Conservation (phyloP, 2,329 filamentous ascomycete species). For the Arthrobotrys iridis region DNA sequence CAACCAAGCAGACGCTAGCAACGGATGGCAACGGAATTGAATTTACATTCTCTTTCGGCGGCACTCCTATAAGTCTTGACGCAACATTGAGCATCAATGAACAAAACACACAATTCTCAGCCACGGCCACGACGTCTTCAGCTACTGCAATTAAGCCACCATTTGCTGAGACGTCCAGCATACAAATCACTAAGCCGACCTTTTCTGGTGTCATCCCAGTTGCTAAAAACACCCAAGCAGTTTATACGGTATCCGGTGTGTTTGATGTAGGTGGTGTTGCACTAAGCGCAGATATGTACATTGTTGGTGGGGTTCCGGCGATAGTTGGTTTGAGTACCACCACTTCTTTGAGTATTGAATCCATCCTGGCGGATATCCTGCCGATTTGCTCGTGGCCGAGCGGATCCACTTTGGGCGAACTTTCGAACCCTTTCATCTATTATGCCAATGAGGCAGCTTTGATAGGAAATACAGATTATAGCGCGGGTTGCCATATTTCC, state of each 20-base stretch:
- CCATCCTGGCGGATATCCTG: background rate
- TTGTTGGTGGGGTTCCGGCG: background rate
- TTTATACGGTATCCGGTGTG: conserved; percentile 1
- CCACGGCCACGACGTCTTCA: background rate
- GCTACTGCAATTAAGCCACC: background rate
- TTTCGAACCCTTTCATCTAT: background rate
- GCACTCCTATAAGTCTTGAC: background rate
- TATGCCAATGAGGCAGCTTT: background rate
- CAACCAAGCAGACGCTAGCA: background rate
- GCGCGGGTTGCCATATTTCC: background rate
- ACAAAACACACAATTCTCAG: background rate
- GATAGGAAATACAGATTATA: background rate
- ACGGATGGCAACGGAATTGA: background rate
- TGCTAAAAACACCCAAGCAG: background rate
- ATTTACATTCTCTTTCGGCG: background rate
- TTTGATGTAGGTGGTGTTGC: background rate
- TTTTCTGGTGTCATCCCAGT: background rate
- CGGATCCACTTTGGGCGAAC: background rate
- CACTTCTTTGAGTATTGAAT: background rate
- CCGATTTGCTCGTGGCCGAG: background rate
- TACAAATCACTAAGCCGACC: background rate
- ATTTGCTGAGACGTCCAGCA: background rate
- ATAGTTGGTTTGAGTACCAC: background rate
- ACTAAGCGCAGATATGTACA: background rate
- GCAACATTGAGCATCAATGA: background rate